Evolutionary conservation across 2,329 filamentous ascomycete genomes (phyloP).

Genomic region (Neofusicoccum parvum): DNA sequence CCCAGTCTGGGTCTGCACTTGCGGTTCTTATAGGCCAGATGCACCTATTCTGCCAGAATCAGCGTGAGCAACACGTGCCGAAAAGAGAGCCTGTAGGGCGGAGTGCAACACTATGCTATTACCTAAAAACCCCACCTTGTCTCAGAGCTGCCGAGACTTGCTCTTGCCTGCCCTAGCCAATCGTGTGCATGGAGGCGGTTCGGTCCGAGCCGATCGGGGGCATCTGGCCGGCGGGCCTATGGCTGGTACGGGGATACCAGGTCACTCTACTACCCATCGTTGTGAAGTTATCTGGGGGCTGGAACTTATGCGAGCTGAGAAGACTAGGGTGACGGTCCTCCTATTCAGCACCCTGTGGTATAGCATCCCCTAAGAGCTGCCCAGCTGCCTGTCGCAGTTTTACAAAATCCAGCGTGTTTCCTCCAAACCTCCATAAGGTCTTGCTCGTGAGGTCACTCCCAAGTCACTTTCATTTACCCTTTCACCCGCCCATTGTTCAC

Average conservation of each 20-base stretch:
- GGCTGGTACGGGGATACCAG: not conserved
- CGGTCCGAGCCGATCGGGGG: slow-evolving; percentile 7
- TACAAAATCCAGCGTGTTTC: not conserved
- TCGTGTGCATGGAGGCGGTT: slow-evolving; percentile 11
- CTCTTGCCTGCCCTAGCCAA: not conserved
- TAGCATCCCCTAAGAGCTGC: not conserved
- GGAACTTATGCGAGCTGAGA: too few species aligned
- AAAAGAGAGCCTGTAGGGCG: not conserved
- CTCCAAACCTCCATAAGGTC: not conserved
- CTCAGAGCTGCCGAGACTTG: too few species aligned
- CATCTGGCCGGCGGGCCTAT: not conserved
- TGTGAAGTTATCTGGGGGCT: too few species aligned
- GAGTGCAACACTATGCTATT: not conserved
- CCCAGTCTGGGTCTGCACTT: not conserved
- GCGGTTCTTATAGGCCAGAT: not conserved
- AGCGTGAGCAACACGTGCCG: not conserved
- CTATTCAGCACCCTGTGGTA: too few species aligned
- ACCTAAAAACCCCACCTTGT: not conserved
- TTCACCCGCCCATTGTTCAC: not conserved
- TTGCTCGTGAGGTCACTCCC: not conserved
- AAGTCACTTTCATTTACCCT: not conserved
- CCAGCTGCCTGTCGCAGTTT: not conserved
- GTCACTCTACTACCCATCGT: not conserved
- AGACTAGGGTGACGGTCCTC: too few species aligned
- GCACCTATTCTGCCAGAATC: not conserved